Evolutionary conservation across 306 rosid species (phyloP).

Genomic region (Delonix regia): DNA sequence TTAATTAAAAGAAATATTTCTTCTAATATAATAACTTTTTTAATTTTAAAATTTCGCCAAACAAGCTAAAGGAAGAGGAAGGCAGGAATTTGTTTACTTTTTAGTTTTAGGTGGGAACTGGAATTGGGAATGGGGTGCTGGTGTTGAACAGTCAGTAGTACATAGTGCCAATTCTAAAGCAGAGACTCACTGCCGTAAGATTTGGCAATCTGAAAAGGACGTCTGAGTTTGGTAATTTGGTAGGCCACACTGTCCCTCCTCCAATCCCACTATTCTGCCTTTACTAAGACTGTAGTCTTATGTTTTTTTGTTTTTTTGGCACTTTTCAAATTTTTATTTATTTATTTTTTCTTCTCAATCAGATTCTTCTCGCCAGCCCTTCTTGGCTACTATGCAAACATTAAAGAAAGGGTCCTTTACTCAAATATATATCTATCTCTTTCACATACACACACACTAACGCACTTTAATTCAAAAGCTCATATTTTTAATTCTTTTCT

Average conservation of each 20-base stretch:
- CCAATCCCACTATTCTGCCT: slow-evolving; percentile 34
- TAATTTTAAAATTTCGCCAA: no score
- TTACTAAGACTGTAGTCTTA: background rate
- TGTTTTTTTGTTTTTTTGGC: slow-evolving; percentile 3
- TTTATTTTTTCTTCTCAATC: slow-evolving; percentile 31
- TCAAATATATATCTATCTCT: slow-evolving; percentile 31
- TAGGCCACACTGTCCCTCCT: slow-evolving; percentile 38
- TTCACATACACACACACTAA: slow-evolving; percentile 42
- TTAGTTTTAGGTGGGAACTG: background rate
- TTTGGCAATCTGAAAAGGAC: slow-evolving; percentile 15
- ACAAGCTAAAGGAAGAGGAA: no score
- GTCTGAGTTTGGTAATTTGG: slow-evolving; percentile 36
- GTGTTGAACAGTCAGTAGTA: background rate
- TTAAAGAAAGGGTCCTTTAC: slow-evolving; percentile 24
- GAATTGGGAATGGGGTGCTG: background rate
- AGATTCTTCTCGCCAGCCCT: slow-evolving; percentile 22
- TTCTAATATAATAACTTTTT: no score
- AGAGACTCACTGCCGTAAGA: slow-evolving; percentile 22
- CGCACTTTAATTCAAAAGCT: slow-evolving; percentile 48
- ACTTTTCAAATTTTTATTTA: background rate
- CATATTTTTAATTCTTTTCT: slow-evolving; percentile 8
- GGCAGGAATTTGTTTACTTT: no score
- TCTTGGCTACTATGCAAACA: background rate
- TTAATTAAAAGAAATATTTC: no score
- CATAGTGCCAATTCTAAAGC: background rate